Conservation (phyloP, 2,329 filamentous ascomycete genomes). For the Xylaria sp. region DNA sequence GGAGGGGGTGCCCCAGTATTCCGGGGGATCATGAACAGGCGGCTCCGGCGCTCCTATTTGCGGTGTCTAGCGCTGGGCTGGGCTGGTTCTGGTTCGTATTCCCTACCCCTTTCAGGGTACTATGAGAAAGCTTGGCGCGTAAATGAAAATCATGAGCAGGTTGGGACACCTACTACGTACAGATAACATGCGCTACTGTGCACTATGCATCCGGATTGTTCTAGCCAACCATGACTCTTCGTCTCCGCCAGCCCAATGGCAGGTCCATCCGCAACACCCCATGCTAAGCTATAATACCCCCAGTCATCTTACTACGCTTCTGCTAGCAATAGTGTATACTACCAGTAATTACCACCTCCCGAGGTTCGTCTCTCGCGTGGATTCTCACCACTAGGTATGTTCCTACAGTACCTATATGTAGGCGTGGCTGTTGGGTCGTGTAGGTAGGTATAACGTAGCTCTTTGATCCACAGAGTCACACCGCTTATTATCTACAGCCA, state of each 20-base stretch:
- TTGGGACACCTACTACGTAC: conserved; percentile 5
- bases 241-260: conserved; percentile 20
- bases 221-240: conserved; percentile 21
- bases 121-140: conserved; percentile 15
- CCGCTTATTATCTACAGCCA: conserved; percentile 29
- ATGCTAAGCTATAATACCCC: conserved; percentile 21
- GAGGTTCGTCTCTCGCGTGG: conserved; percentile 26
- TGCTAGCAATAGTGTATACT: not conserved
- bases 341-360: conserved; percentile 18
- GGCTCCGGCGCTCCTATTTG: conserved; percentile 30
- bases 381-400: conserved; percentile 14
- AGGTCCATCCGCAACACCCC: conserved; percentile 16
- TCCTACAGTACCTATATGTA: conserved; percentile 8
- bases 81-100: conserved; percentile 24
- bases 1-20: conserved; percentile 36
- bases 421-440: not conserved
- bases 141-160: conserved; percentile 14
- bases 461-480: conserved; percentile 35
- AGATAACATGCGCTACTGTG: not conserved
- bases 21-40: conserved; percentile 33
- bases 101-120: conserved; percentile 15
- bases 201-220: not conserved
- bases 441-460: conserved; percentile 14
- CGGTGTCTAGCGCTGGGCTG: conserved; percentile 19
- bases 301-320: conserved; percentile 31